Evolutionary conservation across 176 grass and related monocot species (phyloP), one percentile per base, ranked within the genome.

Genomic region (Ensete ventricosum): DNA sequence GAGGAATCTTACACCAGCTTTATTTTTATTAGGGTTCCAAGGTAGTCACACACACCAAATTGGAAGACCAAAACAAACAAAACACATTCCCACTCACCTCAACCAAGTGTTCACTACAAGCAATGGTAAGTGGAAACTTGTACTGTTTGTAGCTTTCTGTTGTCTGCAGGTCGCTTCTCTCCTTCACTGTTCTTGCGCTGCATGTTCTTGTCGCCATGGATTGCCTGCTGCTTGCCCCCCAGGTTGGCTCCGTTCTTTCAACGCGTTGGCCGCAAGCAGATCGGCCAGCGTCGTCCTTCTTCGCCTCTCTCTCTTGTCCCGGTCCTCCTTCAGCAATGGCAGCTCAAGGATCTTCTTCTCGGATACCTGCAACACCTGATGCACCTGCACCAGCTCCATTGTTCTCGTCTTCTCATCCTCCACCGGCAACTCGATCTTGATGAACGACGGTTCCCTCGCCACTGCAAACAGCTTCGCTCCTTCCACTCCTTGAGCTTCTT

Each of bases 401-500:
- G 19, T 20, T n/a, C 67, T 70, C 48, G 34, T 43, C 34, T 13
- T 51, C 67, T 70, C 67, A 17, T 70, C 67, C 10, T 70, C 48
- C 67, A 48, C 48, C 48, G 67, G 19, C 67, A 70, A 9, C 29
- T 70, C 11, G 67, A 70, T 70, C 67, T 50, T 70, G 5, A 70
- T 70, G 5, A 70, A 70, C 29, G 25, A 34, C 64, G 10, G 23
- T 7, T 16, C 29, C 27, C 66, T 43, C 27, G 29, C 34, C 14
- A 19, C 34, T 14, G 66, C 14, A 9, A 19, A 43, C 7, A n/a
- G 14, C 9, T 27, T 19, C 9, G 66, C 60, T 21, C 14, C 66
- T 14, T 17, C 65, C 29, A 21, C 67, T 87, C 21, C 64, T 49
- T 21, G 8, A 1, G 60, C 24, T 83, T 66, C 72, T 81, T 86